Conservation (phyloP, 257 asterid genomes). For the Dorcoceras hygrometricum region DNA sequence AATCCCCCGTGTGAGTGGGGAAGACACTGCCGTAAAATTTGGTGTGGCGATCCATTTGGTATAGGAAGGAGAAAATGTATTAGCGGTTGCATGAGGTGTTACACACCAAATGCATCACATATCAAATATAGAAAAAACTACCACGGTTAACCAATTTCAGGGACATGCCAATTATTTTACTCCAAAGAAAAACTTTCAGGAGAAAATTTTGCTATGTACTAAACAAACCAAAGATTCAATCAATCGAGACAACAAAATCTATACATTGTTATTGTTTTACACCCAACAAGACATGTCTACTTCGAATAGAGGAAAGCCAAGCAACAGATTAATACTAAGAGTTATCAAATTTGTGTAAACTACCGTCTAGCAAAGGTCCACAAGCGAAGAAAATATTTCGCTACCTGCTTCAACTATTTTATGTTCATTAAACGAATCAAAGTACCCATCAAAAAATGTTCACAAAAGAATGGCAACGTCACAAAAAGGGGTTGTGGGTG, state of each 20-base stretch:
- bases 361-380: constrained; percentile 19
- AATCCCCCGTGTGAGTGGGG: too few relatives aligned
- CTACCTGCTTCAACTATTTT: constrained; percentile 28
- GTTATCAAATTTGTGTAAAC: constrained; percentile 2
- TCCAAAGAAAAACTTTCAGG: too few relatives aligned
- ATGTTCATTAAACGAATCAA: constrained; percentile 23
- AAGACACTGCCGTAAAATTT: too few relatives aligned
- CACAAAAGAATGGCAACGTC: constrained; percentile 29
- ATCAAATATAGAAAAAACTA: too few relatives aligned
- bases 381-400: constrained; percentile 12
- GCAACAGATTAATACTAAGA: neutral
- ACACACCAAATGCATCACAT: too few relatives aligned
- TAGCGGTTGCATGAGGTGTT: too few relatives aligned
- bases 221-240: neutral
- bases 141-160: too few relatives aligned
- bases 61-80: too few relatives aligned
- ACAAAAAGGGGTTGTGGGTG: constrained; percentile 19
- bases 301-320: neutral
- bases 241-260: neutral
- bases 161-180: too few relatives aligned
- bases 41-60: too few relatives aligned
- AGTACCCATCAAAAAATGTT: constrained; percentile 18
- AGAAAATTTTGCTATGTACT: too few relatives aligned
- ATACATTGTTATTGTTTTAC: neutral
- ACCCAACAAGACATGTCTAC: neutral